Percentiles rank a stretch among this genome's conserved stretches.
Conservation (phyloP, 2,329 filamentous ascomycete species). For the Drechslerella dactyloides region DNA sequence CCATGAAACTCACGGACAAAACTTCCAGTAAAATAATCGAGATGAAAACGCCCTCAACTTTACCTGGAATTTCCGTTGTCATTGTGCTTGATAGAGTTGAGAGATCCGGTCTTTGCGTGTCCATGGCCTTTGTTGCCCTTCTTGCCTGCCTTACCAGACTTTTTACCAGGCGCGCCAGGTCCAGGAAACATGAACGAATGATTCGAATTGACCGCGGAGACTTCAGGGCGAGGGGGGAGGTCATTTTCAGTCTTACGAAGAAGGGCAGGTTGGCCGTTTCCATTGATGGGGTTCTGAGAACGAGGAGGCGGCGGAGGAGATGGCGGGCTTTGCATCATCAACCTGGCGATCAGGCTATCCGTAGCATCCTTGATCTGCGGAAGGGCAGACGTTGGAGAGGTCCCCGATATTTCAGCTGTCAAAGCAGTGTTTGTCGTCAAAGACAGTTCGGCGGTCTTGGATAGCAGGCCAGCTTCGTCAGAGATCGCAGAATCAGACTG, state of each 20-base stretch:
- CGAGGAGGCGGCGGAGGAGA: no score
- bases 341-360: background rate
- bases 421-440: background rate
- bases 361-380: background rate
- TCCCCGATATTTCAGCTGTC: background rate
- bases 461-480: background rate
- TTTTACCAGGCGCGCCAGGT: slow-evolving; percentile 13
- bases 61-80: slow-evolving; percentile 14
- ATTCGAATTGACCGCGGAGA: background rate
- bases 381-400: background rate
- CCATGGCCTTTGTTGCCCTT: slow-evolving; percentile 6
- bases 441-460: background rate
- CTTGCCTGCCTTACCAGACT: slow-evolving; percentile 5
- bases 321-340: no score
- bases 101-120: slow-evolving; percentile 21
- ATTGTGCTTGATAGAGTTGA: slow-evolving; percentile 19
- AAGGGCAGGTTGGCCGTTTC: no score
- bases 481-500: background rate
- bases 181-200: slow-evolving; percentile 3
- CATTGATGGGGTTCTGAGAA: no score
- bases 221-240: background rate
- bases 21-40: background rate
- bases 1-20: background rate
- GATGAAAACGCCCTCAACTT: background rate
- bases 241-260: background rate